Base-by-base conservation (phyloP, 1,284 basidiomycete species). In the Rhodotorula sp. region DNA sequence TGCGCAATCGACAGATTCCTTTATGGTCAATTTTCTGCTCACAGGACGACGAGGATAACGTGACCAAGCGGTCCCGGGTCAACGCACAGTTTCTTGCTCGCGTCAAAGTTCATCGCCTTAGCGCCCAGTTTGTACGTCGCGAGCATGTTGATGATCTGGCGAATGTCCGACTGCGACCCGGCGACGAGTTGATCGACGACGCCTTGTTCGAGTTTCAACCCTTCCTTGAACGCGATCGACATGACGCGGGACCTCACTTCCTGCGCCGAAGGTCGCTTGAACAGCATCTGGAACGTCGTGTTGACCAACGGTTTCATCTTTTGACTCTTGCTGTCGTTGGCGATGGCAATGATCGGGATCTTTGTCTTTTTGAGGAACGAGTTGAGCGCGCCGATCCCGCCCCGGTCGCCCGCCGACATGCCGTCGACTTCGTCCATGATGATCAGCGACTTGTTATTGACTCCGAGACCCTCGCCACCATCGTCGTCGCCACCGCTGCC, bases 391-490 rank as follows among this genome's bases (percentile, higher is more conserved):
- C 93, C 95, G 1, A 98, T 90, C 72, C 95, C 95, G 29, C 96
- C 66, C 62, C 95, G 86, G 81, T 99, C 96, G 37, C 95, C 95
- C 4, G 92, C 91, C 10, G 93, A 96, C 94, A 99, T 99, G 14
- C 96, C 95, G 77, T 99, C 95, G 0, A 99, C 95, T 80, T 99
- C 96, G 79, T 99, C 96, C 93, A 99, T 97, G 80, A 99, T 98
- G 57, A 99, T 83, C 74, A 93, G 93, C 0, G 91, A 88, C 77
- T 86, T 87, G 75, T 91, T 87, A 0, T 90, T 91, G 71, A 97
- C 87, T 18, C 83, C 78, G 4, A 94, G 82, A 17, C 66, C 69
- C 3, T 57, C 18, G 3, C 30, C 49, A 49, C 24, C 22, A 49
- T 62, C 26, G 26, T 26, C 29, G n/a, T 17, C 6, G n/a, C 15